phyloP scores from a whole-genome alignment of 2,329 filamentous ascomycete genomes.

The Cladosporium colombiae region DNA sequence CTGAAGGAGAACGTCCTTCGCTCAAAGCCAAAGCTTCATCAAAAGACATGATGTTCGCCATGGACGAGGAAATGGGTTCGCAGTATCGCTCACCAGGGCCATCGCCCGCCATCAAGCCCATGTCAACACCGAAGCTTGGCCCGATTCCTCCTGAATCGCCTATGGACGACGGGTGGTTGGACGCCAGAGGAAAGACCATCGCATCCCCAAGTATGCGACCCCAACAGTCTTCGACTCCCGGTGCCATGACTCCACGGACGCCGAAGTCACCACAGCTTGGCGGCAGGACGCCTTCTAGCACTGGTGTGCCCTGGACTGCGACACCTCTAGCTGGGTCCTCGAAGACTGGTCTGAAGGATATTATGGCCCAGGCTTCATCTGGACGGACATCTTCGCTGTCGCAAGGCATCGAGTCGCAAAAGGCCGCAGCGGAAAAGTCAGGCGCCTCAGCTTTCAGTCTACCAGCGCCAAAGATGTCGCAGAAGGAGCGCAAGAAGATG shows the following conservation, averaged over 20 bases:
- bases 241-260: constrained; percentile 32
- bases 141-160: constrained; percentile 29
- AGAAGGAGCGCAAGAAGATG: constrained; percentile 87
- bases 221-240: constrained; percentile 30
- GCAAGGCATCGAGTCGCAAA: constrained; percentile 37
- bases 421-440: constrained; percentile 33
- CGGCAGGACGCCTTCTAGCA: constrained; percentile 29
- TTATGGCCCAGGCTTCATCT: constrained; percentile 65
- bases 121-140: constrained; percentile 31
- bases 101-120: constrained; percentile 33
- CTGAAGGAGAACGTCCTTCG: constrained; percentile 60
- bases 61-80: constrained; percentile 73
- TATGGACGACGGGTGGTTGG: constrained; percentile 42
- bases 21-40: constrained; percentile 69
- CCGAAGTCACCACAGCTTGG: constrained; percentile 35
- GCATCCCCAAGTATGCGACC: constrained; percentile 21
- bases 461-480: constrained; percentile 68
- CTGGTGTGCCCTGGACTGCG: constrained; percentile 54
- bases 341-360: constrained; percentile 73
- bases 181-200: constrained; percentile 42
- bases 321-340: constrained; percentile 54
- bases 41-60: constrained; percentile 84
- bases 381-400: constrained; percentile 47
- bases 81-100: constrained; percentile 26
- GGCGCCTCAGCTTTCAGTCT: constrained; percentile 32